Evolutionary conservation across 192 early-diverging fungal genomes (phyloP).

Genomic region (Neocallimastix lanati): DNA sequence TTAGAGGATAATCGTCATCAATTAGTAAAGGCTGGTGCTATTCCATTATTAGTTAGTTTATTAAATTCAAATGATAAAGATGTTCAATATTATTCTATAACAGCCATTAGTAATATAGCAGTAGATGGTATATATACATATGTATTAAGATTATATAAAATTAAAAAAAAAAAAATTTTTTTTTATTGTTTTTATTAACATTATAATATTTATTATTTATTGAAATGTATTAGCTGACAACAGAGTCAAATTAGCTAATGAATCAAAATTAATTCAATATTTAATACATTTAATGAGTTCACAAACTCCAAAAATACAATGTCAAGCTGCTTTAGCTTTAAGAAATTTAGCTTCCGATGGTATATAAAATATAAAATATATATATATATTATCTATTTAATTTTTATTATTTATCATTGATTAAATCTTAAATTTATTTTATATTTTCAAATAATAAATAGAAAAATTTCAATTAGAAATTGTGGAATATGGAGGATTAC

Average conservation of each 20-base stretch:
- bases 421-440: not conserved
- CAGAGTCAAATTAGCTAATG: constrained; percentile 28
- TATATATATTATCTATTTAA: not conserved
- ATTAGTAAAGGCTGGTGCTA: constrained; percentile 60
- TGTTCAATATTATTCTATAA: constrained; percentile 79
- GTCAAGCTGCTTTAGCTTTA: constrained; percentile 71
- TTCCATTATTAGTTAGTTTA: constrained; percentile 63
- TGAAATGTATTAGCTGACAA: not conserved
- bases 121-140: constrained; percentile 39
- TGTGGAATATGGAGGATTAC: constrained; percentile 53
- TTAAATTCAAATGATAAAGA: constrained; percentile 59
- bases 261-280: constrained; percentile 50
- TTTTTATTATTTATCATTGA: not conserved
- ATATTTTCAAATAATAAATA: constrained; percentile 7
- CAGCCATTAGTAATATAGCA: constrained; percentile 74
- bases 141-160: too few relatives aligned
- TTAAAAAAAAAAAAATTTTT: too few relatives aligned
- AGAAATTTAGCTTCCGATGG: constrained; percentile 71
- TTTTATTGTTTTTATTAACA: too few relatives aligned
- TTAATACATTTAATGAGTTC: constrained; percentile 62
- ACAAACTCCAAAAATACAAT: constrained; percentile 62
- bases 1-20: constrained; percentile 51
- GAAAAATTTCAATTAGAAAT: constrained; percentile 75
- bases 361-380: not conserved
- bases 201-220: too few relatives aligned